These are phyloP conservation scores for Rhizopogon parksii DNA, from an alignment of 1,284 basidiomycete species.

Conservation along the genomic window DNA sequence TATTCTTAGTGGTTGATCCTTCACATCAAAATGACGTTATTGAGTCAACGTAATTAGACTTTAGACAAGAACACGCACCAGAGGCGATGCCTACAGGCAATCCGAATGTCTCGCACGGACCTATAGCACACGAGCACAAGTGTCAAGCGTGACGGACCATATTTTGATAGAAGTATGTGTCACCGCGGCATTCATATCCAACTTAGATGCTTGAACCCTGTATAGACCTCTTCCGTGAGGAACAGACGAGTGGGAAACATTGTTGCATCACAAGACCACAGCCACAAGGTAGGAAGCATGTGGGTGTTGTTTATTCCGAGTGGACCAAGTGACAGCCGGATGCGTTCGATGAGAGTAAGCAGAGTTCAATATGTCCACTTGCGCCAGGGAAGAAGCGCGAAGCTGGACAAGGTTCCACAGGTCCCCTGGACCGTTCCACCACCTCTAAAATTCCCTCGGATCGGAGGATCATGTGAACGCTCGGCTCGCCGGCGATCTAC, in stretches of 20 bases:
- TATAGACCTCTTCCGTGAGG: neutral
- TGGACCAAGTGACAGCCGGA: constrained; percentile 6
- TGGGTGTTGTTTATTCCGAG: constrained; percentile 20
- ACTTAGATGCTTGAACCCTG: neutral
- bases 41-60: constrained; percentile 29
- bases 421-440: neutral
- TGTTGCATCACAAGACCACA: constrained; percentile 4
- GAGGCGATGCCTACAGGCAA: constrained; percentile 16
- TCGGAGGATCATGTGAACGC: neutral
- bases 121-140: constrained; percentile 4
- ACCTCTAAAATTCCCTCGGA: neutral
- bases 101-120: constrained; percentile 14
- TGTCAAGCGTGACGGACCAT: constrained; percentile 21
- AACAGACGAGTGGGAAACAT: constrained; percentile 12
- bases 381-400: neutral
- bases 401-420: neutral
- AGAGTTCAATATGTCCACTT: constrained; percentile 2
- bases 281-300: constrained; percentile 3
- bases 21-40: constrained; percentile 28
- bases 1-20: constrained; percentile 2
- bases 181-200: constrained; percentile 1
- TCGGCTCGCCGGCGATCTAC: constrained; percentile 5
- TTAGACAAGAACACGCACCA: constrained; percentile 29
- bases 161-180: constrained; percentile 1
- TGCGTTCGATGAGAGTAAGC: neutral